Percentiles rank a stretch among this genome's conserved stretches.
These are phyloP conservation scores for Simplicillium aogashimaense DNA, from an alignment of 2,329 filamentous ascomycete genomes.

Conservation along the genomic window DNA sequence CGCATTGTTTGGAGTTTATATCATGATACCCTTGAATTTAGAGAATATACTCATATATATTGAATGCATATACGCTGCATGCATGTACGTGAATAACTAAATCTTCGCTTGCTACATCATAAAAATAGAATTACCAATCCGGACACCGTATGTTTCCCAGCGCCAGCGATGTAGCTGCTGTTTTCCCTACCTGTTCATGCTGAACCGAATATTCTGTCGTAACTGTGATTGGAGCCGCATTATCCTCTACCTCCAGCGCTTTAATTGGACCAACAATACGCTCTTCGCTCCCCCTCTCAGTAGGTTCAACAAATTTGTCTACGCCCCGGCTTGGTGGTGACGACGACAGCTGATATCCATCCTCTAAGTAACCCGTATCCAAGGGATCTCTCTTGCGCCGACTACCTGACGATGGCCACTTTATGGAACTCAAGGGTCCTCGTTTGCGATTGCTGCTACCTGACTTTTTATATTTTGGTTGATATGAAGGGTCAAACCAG, in stretches of 20 bases:
- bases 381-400: neutral
- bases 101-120: neutral
- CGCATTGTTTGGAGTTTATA: too few species aligned
- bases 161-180: neutral
- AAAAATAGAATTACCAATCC: neutral
- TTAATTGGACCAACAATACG: neutral
- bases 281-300: neutral
- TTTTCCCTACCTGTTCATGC: neutral
- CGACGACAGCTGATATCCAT: neutral
- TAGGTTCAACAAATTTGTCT: neutral
- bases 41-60: slow-evolving; percentile 15
- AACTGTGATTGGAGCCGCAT: neutral
- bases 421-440: neutral
- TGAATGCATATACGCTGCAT: neutral
- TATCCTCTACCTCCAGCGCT: neutral
- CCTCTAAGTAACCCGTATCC: neutral
- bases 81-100: neutral
- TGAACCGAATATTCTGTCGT: neutral
- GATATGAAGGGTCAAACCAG: neutral
- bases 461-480: neutral
- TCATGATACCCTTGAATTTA: slow-evolving; percentile 9
- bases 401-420: neutral
- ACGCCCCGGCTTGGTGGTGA: neutral
- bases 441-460: neutral
- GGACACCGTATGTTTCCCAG: neutral